A percentile compares a stretch with the other conserved stretches of the same genome.
Conservation (phyloP, 1,139 yeast species). For the Hansenula lynferdii region DNA sequence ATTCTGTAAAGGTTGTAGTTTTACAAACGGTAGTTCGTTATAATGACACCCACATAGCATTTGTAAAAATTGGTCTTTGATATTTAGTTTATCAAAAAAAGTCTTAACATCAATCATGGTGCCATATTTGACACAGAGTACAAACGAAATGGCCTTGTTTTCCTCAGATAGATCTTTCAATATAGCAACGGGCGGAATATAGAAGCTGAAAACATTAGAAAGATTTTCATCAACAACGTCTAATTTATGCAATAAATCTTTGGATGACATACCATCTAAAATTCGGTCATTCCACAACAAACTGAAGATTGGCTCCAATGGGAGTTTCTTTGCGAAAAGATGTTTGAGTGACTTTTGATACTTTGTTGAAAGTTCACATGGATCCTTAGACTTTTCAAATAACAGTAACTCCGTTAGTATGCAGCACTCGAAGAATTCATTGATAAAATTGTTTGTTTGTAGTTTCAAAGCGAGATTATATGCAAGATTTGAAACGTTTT, state of each 20-base stretch:
- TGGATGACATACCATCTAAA: slow-evolving; percentile 5
- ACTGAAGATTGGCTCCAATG: slow-evolving; percentile 9
- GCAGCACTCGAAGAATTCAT: slow-evolving; percentile 6
- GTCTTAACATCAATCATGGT: slow-evolving; percentile 14
- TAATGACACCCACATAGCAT: slow-evolving; percentile 19
- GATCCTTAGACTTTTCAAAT: not conserved
- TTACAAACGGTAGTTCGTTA: slow-evolving; percentile 15
- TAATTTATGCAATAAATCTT: slow-evolving; percentile 12
- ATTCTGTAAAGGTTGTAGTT: slow-evolving; percentile 9
- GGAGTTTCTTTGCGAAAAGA: slow-evolving; percentile 20
- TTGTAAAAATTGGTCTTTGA: slow-evolving; percentile 17
- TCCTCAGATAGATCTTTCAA: slow-evolving; percentile 9
- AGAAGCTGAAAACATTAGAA: slow-evolving; percentile 6
- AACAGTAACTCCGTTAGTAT: slow-evolving; percentile 9
- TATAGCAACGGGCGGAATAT: slow-evolving; percentile 2
- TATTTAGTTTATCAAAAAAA: slow-evolving; percentile 15
- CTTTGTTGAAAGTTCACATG: slow-evolving; percentile 8
- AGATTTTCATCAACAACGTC: slow-evolving; percentile 11
- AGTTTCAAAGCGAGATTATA: slow-evolving; percentile 23
- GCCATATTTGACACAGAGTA: slow-evolving; percentile 14
- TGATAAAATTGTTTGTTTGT: slow-evolving; percentile 7
- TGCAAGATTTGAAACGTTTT: slow-evolving; percentile 26
- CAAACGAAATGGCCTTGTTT: slow-evolving; percentile 14
- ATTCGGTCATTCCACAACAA: slow-evolving; percentile 10
- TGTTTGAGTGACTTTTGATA: slow-evolving; percentile 21